Evolutionary conservation across 2,329 filamentous ascomycete genomes (phyloP), one percentile per base, ranked within the genome.

Genomic region (Penicillium rolfsii): DNA sequence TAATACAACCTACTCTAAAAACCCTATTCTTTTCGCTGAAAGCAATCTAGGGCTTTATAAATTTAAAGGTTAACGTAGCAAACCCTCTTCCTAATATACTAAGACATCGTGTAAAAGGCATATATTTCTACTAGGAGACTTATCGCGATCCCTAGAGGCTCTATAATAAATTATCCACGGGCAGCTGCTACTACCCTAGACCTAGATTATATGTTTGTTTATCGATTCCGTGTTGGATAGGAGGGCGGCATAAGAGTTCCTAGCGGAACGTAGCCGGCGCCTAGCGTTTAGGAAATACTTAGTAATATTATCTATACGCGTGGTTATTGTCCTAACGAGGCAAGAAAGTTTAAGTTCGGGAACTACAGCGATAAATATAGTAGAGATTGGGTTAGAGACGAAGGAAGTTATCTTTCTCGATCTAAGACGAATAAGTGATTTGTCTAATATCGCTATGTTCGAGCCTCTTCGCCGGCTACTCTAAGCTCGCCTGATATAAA

Each of bases 201-300:
- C 59, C n/a, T 50, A 62, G 30, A 26, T 64, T 22, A 24, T 64
- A 22, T 67, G 63, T 52, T 38, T 67, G 7, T 67, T 67, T 30
- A 52, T 63, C 45, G 58, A 64, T 41, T 59, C 52, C 22, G n/a
- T 28, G 24, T 57, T 50, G 41, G 62, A 64, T 26, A 52, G 64
- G 14, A 38, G 28, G 26, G 26, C 55, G 11, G 48, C 33, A 30
- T 50, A 40, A 26, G 36, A 58, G 22, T 57, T 63, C 46, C 58
- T 67, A 26, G 43, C 58, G 38, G 35, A 22, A 24, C 50, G 49
- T n/a, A n/a, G 33, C 36, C 35, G 45, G 28, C 48, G 33, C 9
- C 14, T 57, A 6, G 57, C 45, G 45, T 24, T 57, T 30, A 57
- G 56, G 16, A n/a, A 24, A 24, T 38, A 53, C 16, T 26, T 50